A percentile compares a stretch with the other conserved stretches of the same genome.
phyloP scores from a whole-genome alignment of 768 basidiomycete species.

The Tylopilus sp. region DNA sequence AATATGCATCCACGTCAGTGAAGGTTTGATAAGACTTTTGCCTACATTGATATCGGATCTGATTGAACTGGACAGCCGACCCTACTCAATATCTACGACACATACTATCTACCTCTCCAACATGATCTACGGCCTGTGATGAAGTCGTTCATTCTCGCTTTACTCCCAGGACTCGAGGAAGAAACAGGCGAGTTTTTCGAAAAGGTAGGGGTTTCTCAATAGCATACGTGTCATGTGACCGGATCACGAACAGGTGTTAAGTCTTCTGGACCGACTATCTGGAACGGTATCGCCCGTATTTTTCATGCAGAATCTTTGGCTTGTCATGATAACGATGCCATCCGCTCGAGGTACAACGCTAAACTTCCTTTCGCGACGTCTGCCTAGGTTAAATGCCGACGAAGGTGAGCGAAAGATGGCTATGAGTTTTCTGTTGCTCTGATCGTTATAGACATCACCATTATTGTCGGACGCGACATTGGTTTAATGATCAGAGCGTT shows the following conservation, averaged over 20 bases:
- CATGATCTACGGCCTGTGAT: conserved; percentile 78
- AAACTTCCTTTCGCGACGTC: conserved; percentile 78
- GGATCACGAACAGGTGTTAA: conserved; percentile 56
- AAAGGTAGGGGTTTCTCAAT: conserved; percentile 43
- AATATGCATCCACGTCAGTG: conserved; percentile 98
- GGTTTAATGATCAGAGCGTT: conserved; percentile 95
- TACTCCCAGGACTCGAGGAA: conserved; percentile 95
- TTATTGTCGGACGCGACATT: conserved; percentile 78
- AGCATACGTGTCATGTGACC: neutral
- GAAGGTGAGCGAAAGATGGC: conserved; percentile 50
- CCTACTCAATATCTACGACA: conserved; percentile 88
- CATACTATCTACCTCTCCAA: conserved; percentile 86
- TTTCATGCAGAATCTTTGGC: conserved; percentile 95
- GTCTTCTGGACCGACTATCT: conserved; percentile 76
- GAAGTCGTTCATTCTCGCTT: conserved; percentile 90
- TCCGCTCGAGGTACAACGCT: conserved; percentile 81
- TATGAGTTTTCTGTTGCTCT: conserved; percentile 3
- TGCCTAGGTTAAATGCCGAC: conserved; percentile 66
- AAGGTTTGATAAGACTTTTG: conserved; percentile 51
- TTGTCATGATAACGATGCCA: conserved; percentile 88
- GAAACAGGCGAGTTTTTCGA: conserved; percentile 98
- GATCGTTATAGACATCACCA: conserved; percentile 50
- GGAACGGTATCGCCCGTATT: conserved; percentile 82
- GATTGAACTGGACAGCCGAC: conserved; percentile 53
- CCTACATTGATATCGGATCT: neutral